Conservation (phyloP, 768 basidiomycete genomes). For the Hericium coralloides region DNA sequence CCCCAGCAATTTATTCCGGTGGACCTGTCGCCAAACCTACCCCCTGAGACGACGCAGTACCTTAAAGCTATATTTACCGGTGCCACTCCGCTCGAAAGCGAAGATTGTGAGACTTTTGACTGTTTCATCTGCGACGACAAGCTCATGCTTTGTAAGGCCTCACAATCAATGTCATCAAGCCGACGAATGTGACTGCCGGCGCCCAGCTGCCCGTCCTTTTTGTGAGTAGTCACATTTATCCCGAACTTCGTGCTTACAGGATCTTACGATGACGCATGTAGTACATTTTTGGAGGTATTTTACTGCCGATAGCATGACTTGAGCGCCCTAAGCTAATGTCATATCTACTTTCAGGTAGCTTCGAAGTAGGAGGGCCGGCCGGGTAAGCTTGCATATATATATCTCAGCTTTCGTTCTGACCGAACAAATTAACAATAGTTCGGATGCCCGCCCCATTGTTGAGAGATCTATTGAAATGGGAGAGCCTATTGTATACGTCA, state of each 20-base stretch:
- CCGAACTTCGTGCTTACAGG: not conserved
- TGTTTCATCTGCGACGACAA: no score
- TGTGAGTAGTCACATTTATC: not conserved
- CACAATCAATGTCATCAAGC: constrained; percentile 1
- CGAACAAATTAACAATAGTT: not conserved
- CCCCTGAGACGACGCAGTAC: not conserved
- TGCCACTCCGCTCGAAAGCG: constrained; percentile 1
- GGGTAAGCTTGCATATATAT: not conserved
- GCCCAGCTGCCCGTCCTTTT: not conserved
- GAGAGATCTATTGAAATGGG: constrained; percentile 12
- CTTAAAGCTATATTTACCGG: not conserved
- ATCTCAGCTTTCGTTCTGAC: not conserved
- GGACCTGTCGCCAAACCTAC: not conserved
- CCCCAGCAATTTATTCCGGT: constrained; percentile 6
- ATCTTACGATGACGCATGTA: no score
- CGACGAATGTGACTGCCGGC: no score
- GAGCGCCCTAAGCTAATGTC: not conserved
- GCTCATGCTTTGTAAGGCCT: not conserved
- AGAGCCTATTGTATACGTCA: constrained; percentile 14
- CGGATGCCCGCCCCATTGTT: constrained; percentile 11
- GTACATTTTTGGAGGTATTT: not conserved
- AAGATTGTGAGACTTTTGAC: constrained; percentile 9
- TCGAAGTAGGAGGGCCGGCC: not conserved
- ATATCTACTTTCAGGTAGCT: not conserved
- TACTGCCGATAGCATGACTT: not conserved